Evolutionary conservation across 208 protist species (phyloP).

Genomic region (Cochliopodium minus): DNA sequence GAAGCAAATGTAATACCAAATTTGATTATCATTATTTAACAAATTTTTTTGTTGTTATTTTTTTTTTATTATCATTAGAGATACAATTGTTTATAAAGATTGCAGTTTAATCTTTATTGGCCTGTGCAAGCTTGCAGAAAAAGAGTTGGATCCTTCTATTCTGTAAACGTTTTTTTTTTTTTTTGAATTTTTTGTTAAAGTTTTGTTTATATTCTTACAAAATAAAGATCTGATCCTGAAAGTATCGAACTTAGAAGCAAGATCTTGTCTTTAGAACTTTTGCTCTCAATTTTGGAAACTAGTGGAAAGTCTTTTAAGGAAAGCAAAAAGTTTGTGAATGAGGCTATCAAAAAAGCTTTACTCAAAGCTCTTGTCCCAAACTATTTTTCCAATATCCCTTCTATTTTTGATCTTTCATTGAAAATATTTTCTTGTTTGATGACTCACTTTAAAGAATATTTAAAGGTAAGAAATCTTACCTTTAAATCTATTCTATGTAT

Average conservation of each 20-base stretch:
- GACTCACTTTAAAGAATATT: constrained; percentile 38
- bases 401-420: constrained; percentile 35
- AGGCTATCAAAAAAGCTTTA: constrained; percentile 32
- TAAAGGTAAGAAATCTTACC: constrained; percentile 42
- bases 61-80: too few species aligned
- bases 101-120: too few species aligned
- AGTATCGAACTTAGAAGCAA: constrained; percentile 41
- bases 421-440: constrained; percentile 43
- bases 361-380: constrained; percentile 35
- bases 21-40: too few species aligned
- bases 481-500: too few species aligned
- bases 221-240: constrained; percentile 9
- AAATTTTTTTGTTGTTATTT: too few species aligned
- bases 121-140: too few species aligned
- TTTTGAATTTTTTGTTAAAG: too few species aligned
- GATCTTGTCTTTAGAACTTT: constrained; percentile 42
- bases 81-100: too few species aligned
- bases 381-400: constrained; percentile 18
- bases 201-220: background rate
- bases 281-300: constrained; percentile 47
- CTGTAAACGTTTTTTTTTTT: too few species aligned
- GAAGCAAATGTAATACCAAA: too few species aligned
- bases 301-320: constrained; percentile 60
- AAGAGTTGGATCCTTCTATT: too few species aligned
- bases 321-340: constrained; percentile 23